phyloP scores from a whole-genome alignment of 148 eudicot species.

The Silene uniflora region DNA sequence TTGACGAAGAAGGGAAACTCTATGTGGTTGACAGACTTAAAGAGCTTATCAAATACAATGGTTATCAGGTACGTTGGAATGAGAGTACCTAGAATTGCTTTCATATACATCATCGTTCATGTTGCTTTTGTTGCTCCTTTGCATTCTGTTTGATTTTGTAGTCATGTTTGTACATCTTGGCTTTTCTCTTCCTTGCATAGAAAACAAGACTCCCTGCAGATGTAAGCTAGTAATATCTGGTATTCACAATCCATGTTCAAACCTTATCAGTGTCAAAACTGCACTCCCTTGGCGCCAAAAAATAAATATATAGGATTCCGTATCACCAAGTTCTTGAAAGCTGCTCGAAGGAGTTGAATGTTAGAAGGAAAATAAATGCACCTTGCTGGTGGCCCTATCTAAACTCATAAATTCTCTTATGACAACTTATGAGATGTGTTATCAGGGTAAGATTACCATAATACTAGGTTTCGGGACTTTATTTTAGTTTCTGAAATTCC shows the following conservation, averaged over 20 bases:
- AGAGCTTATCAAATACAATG: constrained; percentile 86
- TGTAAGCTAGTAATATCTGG: background rate
- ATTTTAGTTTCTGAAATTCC: background rate
- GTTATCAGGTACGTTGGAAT: constrained; percentile 52
- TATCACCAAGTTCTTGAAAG: background rate
- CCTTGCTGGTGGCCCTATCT: background rate
- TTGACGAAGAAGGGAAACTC: constrained; percentile 70
- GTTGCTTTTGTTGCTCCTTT: background rate
- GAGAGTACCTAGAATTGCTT: background rate
- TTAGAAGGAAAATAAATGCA: background rate
- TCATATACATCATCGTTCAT: too few relatives aligned
- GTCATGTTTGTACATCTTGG: background rate
- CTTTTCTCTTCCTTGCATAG: background rate
- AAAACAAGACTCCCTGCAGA: background rate
- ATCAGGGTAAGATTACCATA: too few relatives aligned
- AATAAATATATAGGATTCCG: background rate
- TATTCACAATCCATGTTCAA: too few relatives aligned
- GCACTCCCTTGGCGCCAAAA: background rate
- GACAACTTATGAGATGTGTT: too few relatives aligned
- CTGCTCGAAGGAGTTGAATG: background rate
- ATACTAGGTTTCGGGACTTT: background rate
- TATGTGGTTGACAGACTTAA: constrained; percentile 77
- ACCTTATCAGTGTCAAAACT: background rate
- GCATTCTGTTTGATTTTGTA: background rate
- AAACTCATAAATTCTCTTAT: too few relatives aligned